Evolutionary conservation across 345 rosid species (phyloP).

Genomic region (Carallia brachiata): DNA sequence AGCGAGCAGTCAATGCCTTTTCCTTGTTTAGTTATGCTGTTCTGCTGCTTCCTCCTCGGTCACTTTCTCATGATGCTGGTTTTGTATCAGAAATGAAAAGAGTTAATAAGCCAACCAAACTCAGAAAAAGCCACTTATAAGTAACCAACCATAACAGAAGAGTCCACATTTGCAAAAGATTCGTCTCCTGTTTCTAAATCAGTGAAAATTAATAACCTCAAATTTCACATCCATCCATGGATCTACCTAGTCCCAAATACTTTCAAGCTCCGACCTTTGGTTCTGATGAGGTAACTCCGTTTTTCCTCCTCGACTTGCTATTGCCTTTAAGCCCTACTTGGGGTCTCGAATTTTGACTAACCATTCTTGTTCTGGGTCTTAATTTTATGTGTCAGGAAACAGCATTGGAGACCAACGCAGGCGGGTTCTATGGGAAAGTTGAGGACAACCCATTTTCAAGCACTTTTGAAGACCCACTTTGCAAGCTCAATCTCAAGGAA

Average conservation of each 20-base stretch:
- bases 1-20: conserved; percentile 24
- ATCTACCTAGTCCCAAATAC: conserved; percentile 43
- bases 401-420: conserved; percentile 28
- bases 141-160: not conserved
- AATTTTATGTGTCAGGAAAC: conserved; percentile 34
- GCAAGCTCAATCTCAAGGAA: conserved; percentile 71
- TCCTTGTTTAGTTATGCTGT: conserved; percentile 22
- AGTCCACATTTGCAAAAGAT: not conserved
- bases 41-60: conserved; percentile 25
- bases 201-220: not conserved
- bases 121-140: not conserved
- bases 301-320: not conserved
- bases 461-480: conserved; percentile 52
- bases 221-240: conserved; percentile 31
- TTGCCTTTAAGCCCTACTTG: not conserved
- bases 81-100: conserved; percentile 13
- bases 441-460: conserved; percentile 59
- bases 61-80: conserved; percentile 26
- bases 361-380: not conserved
- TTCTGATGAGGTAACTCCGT: conserved; percentile 25
- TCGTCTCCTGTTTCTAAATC: not conserved
- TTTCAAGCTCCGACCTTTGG: conserved; percentile 36
- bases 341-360: not conserved
- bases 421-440: conserved; percentile 31
- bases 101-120: not conserved